Evolutionary conservation across 495 filamentous ascomycete genomes (phyloP).

Genomic region (Neurospora terricola): DNA sequence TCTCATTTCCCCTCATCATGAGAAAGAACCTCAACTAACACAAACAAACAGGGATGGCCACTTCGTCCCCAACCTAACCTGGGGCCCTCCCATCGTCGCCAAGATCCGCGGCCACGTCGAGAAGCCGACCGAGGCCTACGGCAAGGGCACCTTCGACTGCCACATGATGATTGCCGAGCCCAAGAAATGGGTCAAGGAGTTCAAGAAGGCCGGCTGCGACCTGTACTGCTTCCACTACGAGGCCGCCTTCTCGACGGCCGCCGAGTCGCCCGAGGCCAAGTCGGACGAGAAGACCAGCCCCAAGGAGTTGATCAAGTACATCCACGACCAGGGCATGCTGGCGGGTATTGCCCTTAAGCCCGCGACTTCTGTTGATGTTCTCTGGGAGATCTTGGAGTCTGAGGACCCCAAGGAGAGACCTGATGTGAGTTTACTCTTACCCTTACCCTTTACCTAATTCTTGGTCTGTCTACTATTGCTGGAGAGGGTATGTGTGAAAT

Average conservation of each 20-base stretch:
- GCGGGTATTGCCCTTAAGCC: slow-evolving; percentile 96
- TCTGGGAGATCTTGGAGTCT: slow-evolving; percentile 79
- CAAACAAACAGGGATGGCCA: slow-evolving; percentile 58
- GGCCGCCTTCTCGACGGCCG: slow-evolving; percentile 82
- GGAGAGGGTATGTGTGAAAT: neutral
- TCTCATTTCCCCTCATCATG: neutral
- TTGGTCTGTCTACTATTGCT: neutral
- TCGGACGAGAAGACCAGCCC: slow-evolving; percentile 63
- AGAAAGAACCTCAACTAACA: neutral
- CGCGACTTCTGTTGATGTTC: slow-evolving; percentile 75
- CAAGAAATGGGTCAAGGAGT: slow-evolving; percentile 94
- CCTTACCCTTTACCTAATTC: neutral
- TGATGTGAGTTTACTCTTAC: slow-evolving; percentile 53
- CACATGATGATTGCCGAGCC: slow-evolving; percentile 99
- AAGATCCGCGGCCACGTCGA: slow-evolving; percentile 83
- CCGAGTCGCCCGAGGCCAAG: slow-evolving; percentile 61
- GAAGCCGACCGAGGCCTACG: slow-evolving; percentile 37
- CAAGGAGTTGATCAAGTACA: slow-evolving; percentile 75
- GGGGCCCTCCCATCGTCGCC: slow-evolving; percentile 84
- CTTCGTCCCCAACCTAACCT: slow-evolving; percentile 97
- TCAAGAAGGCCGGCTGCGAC: slow-evolving; percentile 88
- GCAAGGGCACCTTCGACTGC: slow-evolving; percentile 92
- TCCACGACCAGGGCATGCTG: slow-evolving; percentile 80
- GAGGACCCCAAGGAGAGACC: slow-evolving; percentile 63
- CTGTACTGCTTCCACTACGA: slow-evolving; percentile 99